Evolutionary conservation across 306 rosid genomes (phyloP).

Genomic region (Sicyos edulis): DNA sequence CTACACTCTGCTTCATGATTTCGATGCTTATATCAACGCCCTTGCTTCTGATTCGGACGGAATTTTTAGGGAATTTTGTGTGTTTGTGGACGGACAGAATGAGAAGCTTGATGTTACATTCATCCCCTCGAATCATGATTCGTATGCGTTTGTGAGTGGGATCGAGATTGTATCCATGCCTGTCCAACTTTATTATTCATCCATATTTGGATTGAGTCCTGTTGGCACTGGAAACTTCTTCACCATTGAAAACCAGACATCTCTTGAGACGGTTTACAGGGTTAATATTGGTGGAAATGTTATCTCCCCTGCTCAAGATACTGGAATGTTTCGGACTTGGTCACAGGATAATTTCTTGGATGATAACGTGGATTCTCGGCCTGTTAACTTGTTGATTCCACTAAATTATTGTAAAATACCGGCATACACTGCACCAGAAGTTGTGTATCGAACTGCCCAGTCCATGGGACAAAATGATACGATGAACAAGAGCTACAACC

Average conservation of each 20-base stretch:
- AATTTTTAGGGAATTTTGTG: constrained; percentile 17
- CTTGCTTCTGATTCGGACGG: not conserved
- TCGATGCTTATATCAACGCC: constrained; percentile 19
- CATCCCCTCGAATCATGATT: constrained; percentile 10
- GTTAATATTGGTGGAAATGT: constrained; percentile 21
- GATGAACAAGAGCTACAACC: not conserved
- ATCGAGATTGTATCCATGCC: constrained; percentile 32
- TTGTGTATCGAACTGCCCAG: constrained; percentile 18
- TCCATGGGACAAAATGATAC: not conserved
- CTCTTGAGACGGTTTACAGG: constrained; percentile 24
- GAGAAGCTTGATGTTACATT: constrained; percentile 19
- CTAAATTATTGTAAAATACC: not conserved
- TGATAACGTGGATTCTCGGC: not conserved
- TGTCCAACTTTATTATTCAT: constrained; percentile 16
- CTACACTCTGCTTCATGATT: constrained; percentile 20
- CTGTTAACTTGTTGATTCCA: not conserved
- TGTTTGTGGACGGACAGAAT: not conserved
- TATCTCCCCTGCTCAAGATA: not conserved
- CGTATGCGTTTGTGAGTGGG: constrained; percentile 30
- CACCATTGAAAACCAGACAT: constrained; percentile 1
- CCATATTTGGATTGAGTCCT: not conserved
- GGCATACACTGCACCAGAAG: constrained; percentile 8
- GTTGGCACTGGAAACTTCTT: too few species aligned
- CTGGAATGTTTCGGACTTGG: constrained; percentile 18
- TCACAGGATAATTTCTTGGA: not conserved